phyloP scores from a whole-genome alignment of 2,329 filamentous ascomycete genomes.

The Colletotrichum paranaense region DNA sequence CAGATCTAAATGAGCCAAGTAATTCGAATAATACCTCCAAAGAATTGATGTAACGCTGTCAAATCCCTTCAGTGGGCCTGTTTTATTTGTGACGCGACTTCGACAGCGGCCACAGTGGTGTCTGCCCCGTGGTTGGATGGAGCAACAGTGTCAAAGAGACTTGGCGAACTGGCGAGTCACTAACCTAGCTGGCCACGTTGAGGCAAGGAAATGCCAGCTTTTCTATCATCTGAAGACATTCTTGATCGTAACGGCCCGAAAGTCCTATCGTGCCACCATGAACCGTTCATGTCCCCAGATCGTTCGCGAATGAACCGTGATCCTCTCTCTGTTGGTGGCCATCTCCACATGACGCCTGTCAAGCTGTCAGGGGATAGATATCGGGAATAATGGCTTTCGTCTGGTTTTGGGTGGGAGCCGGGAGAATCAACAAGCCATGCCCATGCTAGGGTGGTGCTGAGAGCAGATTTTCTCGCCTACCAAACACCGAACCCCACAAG shows the following conservation, averaged over 20 bases:
- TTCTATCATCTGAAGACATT: not conserved
- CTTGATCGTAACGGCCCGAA: not conserved
- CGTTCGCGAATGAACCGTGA: not conserved
- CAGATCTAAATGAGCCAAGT: not conserved
- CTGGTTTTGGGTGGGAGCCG: not conserved
- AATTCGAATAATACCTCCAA: not conserved
- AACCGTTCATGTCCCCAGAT: too few species aligned
- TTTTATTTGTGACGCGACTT: not conserved
- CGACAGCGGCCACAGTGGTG: not conserved
- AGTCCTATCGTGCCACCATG: not conserved
- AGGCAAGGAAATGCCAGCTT: not conserved
- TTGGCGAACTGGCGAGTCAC: not conserved
- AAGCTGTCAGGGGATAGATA: not conserved
- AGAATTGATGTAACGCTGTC: not conserved
- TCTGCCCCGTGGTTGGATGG: not conserved
- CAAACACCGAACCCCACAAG: not conserved
- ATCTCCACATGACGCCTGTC: not conserved
- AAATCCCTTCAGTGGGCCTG: not conserved
- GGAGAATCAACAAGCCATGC: not conserved
- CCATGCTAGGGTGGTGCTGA: not conserved
- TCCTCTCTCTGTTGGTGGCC: not conserved
- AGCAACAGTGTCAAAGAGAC: not conserved
- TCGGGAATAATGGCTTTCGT: not conserved
- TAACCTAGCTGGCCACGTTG: not conserved
- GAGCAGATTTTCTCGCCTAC: not conserved